phyloP scores from a whole-genome alignment of 495 filamentous ascomycete species.

The Neohortaea acidophila region DNA sequence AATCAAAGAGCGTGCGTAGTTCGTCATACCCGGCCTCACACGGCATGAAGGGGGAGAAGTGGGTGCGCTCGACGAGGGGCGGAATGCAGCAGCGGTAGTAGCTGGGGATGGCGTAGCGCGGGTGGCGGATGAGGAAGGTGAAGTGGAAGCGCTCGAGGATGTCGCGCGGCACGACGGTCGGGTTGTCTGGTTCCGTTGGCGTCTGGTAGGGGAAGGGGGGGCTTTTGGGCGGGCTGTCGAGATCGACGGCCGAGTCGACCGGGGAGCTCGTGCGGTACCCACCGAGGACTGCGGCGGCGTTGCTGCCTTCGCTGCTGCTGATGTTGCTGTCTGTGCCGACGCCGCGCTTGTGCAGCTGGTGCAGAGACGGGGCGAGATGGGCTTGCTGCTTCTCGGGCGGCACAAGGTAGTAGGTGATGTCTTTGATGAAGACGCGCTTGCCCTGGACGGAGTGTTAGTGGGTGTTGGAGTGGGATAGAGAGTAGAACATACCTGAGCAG shows the following conservation, averaged over 20 bases:
- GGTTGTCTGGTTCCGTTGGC: slow-evolving; percentile 47
- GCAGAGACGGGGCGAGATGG: slow-evolving; percentile 59
- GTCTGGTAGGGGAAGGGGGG: slow-evolving; percentile 45
- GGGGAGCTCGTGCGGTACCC: slow-evolving; percentile 6
- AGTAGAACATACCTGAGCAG: slow-evolving; percentile 45
- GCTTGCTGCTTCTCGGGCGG: slow-evolving; percentile 55
- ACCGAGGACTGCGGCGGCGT: slow-evolving; percentile 19
- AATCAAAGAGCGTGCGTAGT: slow-evolving; percentile 72
- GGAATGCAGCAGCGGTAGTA: slow-evolving; percentile 95
- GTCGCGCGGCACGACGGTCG: slow-evolving; percentile 61
- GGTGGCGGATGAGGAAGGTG: slow-evolving; percentile 95
- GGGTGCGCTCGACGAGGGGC: slow-evolving; percentile 62
- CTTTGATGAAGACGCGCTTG: slow-evolving; percentile 94
- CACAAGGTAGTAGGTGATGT: slow-evolving; percentile 79
- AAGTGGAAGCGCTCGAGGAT: slow-evolving; percentile 68
- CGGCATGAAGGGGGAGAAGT: slow-evolving; percentile 73
- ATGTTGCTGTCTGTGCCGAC: slow-evolving; percentile 36
- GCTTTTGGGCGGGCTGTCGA: slow-evolving; percentile 21
- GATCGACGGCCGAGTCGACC: slow-evolving; percentile 12
- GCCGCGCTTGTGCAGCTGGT: slow-evolving; percentile 40
- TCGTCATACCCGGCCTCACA: slow-evolving; percentile 82
- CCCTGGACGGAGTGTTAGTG: slow-evolving; percentile 33
- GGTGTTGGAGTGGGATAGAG: slow-evolving; percentile 4
- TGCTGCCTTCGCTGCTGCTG: slow-evolving; percentile 18
- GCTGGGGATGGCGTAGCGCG: slow-evolving; percentile 67